phyloP scores from a whole-genome alignment of 495 filamentous ascomycete genomes.

The Recurvomyces mirabilis region DNA sequence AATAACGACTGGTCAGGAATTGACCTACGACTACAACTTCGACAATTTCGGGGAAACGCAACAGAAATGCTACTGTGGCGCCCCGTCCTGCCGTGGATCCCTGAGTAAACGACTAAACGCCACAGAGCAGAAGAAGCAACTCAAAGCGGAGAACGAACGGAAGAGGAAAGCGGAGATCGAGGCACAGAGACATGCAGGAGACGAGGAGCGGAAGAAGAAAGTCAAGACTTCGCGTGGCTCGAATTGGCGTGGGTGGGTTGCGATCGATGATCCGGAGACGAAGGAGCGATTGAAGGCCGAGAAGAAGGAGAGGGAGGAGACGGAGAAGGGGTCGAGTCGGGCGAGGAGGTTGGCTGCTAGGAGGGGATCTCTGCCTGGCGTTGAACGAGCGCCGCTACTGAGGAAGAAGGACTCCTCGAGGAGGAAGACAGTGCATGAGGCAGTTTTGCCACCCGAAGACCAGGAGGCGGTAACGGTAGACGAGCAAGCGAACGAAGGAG shows the following conservation, averaged over 20 bases:
- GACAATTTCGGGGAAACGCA: slow-evolving; percentile 41
- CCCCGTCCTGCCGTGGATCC: slow-evolving; percentile 33
- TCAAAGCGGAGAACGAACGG: slow-evolving; percentile 11
- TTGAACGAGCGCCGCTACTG: not conserved
- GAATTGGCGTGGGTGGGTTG: slow-evolving; percentile 18
- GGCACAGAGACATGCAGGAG: slow-evolving; percentile 7
- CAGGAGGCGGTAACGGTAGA: not conserved
- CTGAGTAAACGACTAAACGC: slow-evolving; percentile 22
- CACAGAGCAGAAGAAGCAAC: slow-evolving; percentile 13
- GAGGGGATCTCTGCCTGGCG: not conserved
- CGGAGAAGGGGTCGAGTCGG: slow-evolving; percentile 8
- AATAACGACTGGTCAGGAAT: slow-evolving; percentile 85
- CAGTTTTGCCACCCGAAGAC: not conserved
- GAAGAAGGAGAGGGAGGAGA: slow-evolving; percentile 20
- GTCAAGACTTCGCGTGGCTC: slow-evolving; percentile 14
- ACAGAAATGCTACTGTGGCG: slow-evolving; percentile 36
- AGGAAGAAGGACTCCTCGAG: slow-evolving; percentile 2
- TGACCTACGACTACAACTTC: slow-evolving; percentile 99
- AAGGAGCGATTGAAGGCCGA: slow-evolving; percentile 18
- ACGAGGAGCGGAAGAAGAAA: slow-evolving; percentile 17
- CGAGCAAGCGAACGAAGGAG: not conserved
- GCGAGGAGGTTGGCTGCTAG: slow-evolving; percentile 14
- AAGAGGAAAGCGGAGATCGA: slow-evolving; percentile 15
- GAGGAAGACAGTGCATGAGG: not conserved
- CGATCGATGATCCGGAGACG: slow-evolving; percentile 20